Percentiles rank a stretch among this genome's conserved stretches.
phyloP scores from a whole-genome alignment of 805 yeast species.

The Candida namnaoensis region DNA sequence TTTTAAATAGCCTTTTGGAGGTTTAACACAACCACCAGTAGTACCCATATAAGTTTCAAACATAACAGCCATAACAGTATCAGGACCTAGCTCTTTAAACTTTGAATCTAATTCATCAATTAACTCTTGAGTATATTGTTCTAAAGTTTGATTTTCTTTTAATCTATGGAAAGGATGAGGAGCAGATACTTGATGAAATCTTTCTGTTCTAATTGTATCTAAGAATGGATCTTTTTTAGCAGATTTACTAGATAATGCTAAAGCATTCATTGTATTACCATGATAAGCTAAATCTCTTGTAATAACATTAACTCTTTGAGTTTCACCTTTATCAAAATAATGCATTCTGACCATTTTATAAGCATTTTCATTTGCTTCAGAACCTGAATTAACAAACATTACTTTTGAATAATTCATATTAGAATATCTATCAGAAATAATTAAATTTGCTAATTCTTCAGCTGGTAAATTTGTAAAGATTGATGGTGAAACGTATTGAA shows the following conservation, averaged over 20 bases:
- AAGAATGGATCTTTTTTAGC: neutral
- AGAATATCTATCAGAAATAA: conserved; percentile 23
- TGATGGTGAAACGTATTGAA: conserved; percentile 29
- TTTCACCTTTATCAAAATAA: conserved; percentile 32
- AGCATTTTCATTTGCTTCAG: conserved; percentile 63
- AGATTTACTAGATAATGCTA: conserved; percentile 26
- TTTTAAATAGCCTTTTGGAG: conserved; percentile 36
- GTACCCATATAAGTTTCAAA: conserved; percentile 40
- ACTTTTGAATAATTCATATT: conserved; percentile 29
- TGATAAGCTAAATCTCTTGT: conserved; percentile 38
- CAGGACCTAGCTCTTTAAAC: conserved; percentile 32
- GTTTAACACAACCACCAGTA: conserved; percentile 33
- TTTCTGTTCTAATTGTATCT: conserved; percentile 1
- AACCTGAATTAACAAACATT: conserved; percentile 49
- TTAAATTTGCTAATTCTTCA: conserved; percentile 33
- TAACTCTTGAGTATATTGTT: conserved; percentile 28
- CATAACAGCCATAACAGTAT: conserved; percentile 32
- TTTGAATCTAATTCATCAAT: conserved; percentile 32
- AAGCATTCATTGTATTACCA: conserved; percentile 38
- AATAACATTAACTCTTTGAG: conserved; percentile 31
- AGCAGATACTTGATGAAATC: conserved; percentile 18
- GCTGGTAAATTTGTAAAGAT: conserved; percentile 26
- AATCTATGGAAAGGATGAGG: conserved; percentile 25
- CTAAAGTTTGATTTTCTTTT: conserved; percentile 27
- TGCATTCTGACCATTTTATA: conserved; percentile 47